Evolutionary conservation across 805 yeast genomes (phyloP), one percentile per base, ranked within the genome.

Genomic region (Yarrowia bubula): DNA sequence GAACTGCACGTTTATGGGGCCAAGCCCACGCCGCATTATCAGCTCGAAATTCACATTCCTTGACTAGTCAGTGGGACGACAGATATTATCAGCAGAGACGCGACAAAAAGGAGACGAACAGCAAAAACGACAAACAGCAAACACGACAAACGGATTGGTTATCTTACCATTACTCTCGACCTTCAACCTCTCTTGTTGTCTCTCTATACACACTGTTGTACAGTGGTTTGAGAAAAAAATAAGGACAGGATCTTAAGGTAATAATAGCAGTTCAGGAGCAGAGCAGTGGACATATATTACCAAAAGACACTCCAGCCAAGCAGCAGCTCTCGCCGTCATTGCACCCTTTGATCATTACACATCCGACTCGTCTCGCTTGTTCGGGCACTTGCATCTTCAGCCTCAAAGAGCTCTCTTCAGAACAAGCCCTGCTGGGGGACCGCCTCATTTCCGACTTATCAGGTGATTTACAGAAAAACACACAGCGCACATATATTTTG

Each of bases 1-100:
- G 55, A 35, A 48, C 41, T 48, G 55, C 55, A 48, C 55, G 55
- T 35, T 35, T 48, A 35, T 32, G 53, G 39, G 38, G 53, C 53
- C 53, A 47, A 47, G 53, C 31, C 17, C 22, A 44, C 10, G 28
- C 53, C 38, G 53, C 39, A 17, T 33, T 31, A 35, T 35, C 38
- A 35, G 38, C 38, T 35, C 13, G 38, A 35, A 35, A 35, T 22
- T 22, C 28, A 22, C 28, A 22, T 22, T 22, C 28, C 28, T 22
- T 22, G 28, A 22, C 28, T 22, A 22, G 28, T 22, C 28, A 3
- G 28, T 22, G 28, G 28, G 28, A 22, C 28, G 28, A 22, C 28
- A 18, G 46, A 42, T 42, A 42, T 10, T 42, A 42, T 42, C 46
- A 42, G 46, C 46, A 18, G 18, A 42, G n/a, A n/a, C n/a, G n/a